Evolutionary conservation across 75 land plant species (phyloP).

Genomic region (Sequoia sempervirens): DNA sequence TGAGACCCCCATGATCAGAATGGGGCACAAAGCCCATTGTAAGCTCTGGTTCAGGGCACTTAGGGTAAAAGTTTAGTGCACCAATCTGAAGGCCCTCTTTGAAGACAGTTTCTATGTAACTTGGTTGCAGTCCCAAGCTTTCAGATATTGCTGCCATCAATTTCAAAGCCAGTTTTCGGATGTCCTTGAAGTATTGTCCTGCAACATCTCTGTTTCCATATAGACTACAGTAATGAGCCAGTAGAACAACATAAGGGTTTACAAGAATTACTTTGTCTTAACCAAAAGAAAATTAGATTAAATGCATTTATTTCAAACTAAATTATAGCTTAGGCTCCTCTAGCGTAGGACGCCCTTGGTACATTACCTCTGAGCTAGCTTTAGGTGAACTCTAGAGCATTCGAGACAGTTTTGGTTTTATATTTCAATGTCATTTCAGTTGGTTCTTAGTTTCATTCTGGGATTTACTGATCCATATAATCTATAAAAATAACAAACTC

Average conservation of each 20-base stretch:
- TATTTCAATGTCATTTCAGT: no score
- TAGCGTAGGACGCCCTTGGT: no score
- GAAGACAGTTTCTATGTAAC: conserved; percentile 28
- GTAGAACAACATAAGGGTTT: no score
- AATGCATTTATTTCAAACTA: no score
- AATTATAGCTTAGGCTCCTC: no score
- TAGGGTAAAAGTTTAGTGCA: conserved; percentile 52
- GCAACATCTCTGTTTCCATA: conserved; percentile 29
- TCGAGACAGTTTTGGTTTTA: no score
- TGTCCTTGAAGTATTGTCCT: conserved; percentile 24
- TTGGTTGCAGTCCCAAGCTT: conserved; percentile 50
- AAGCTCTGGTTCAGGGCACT: conserved; percentile 64
- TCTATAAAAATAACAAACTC: neutral
- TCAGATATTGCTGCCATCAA: conserved; percentile 44
- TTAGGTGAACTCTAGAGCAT: neutral
- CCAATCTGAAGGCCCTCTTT: conserved; percentile 48
- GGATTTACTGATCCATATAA: neutral
- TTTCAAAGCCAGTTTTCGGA: conserved; percentile 28
- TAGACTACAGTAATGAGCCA: neutral
- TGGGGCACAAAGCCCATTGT: conserved; percentile 56
- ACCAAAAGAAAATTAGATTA: neutral
- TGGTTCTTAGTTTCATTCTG: neutral
- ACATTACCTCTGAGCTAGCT: no score
- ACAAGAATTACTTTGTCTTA: neutral
- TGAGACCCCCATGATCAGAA: conserved; percentile 45